phyloP scores from a whole-genome alignment of 768 basidiomycete species.

The Trametes meyenii region DNA sequence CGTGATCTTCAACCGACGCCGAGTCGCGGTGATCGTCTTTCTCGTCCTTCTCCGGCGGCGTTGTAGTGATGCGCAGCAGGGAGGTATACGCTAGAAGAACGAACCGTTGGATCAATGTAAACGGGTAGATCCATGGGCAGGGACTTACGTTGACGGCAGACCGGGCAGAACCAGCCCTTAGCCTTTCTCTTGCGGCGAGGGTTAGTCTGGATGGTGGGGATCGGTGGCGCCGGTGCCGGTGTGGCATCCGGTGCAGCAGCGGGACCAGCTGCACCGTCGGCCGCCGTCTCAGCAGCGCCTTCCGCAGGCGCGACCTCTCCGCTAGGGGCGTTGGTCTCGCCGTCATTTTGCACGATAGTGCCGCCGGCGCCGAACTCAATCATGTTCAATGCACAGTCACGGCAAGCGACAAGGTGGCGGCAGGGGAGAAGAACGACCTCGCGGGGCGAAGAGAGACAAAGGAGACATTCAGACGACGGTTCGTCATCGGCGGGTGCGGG shows the following conservation, averaged over 20 bases:
- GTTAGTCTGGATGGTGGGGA: conserved; percentile 23
- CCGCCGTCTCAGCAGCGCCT: conserved; percentile 8
- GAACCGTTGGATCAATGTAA: not conserved
- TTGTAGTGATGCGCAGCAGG: conserved; percentile 78
- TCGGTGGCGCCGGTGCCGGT: conserved; percentile 17
- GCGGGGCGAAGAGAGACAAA: conserved; percentile 85
- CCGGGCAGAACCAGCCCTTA: conserved; percentile 97
- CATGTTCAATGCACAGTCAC: conserved; percentile 96
- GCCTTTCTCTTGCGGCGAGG: conserved; percentile 85
- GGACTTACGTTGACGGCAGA: conserved; percentile 88
- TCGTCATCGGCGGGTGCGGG: conserved; percentile 54
- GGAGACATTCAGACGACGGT: conserved; percentile 85
- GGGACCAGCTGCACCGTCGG: conserved; percentile 22
- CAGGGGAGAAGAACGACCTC: conserved; percentile 94
- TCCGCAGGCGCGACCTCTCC: conserved; percentile 18
- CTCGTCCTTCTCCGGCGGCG: conserved; percentile 50
- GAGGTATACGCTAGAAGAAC: conserved; percentile 76
- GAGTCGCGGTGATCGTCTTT: conserved; percentile 29
- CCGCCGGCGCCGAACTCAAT: conserved; percentile 96
- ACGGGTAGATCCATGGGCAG: conserved; percentile 3
- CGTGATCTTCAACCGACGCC: conserved; percentile 25
- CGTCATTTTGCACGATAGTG: conserved; percentile 63
- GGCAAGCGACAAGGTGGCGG: conserved; percentile 92
- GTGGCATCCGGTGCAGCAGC: conserved; percentile 23
- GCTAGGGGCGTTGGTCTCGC: conserved; percentile 34